Conservation (phyloP, 2,329 filamentous ascomycete species). For the Paradendryphiella salina region DNA sequence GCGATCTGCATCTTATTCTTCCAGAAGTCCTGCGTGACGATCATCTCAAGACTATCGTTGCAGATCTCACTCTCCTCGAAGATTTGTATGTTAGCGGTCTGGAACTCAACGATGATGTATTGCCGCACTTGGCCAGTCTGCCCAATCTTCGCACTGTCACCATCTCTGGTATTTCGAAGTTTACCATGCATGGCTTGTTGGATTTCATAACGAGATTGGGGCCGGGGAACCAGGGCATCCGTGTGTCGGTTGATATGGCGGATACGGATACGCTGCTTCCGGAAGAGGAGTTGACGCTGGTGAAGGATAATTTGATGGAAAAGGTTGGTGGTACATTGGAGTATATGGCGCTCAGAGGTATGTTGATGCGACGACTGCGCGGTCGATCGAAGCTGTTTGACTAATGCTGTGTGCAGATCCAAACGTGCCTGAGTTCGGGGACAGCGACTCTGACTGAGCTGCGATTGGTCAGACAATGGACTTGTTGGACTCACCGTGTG, state of each 20-base stretch:
- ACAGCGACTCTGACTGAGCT: constrained; percentile 50
- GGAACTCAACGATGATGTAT: constrained; percentile 56
- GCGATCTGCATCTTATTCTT: constrained; percentile 57
- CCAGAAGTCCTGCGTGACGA: constrained; percentile 56
- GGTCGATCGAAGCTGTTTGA: background rate
- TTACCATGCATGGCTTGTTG: constrained; percentile 57
- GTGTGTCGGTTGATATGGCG: constrained; percentile 51
- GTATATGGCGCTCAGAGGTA: constrained; percentile 52
- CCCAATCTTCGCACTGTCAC: constrained; percentile 56
- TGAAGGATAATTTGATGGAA: constrained; percentile 45
- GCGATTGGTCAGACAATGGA: background rate
- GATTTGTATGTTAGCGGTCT: constrained; percentile 61
- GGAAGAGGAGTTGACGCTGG: constrained; percentile 45
- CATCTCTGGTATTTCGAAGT: constrained; percentile 59
- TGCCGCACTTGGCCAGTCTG: constrained; percentile 52
- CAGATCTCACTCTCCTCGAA: constrained; percentile 55
- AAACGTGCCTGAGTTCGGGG: constrained; percentile 49
- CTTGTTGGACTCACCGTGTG: background rate
- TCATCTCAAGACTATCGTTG: constrained; percentile 56
- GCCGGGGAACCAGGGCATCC: constrained; percentile 49
- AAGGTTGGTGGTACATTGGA: constrained; percentile 52
- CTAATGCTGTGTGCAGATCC: constrained; percentile 44
- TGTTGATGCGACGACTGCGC: constrained; percentile 1
- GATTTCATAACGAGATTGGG: constrained; percentile 50
- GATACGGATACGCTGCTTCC: constrained; percentile 49